Percentiles rank a stretch among this genome's conserved stretches.
These are phyloP conservation scores for Boletus smithii DNA, from an alignment of 1,284 basidiomycete species.

Conservation along the genomic window DNA sequence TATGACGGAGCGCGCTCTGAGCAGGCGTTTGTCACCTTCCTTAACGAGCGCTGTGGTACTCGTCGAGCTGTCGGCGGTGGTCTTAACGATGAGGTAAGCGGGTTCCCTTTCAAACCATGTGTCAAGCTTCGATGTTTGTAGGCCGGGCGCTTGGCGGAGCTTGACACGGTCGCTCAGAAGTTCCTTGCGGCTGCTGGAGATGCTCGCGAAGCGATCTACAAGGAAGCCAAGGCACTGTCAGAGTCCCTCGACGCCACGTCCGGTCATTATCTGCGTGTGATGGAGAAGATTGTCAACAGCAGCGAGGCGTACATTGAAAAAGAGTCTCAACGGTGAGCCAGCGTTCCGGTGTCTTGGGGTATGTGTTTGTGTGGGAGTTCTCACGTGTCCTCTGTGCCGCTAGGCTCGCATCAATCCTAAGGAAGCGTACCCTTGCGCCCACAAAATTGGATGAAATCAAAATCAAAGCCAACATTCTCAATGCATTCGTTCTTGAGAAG, in stretches of 20 bases:
- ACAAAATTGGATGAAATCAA: slow-evolving; percentile 92
- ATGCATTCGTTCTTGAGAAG: slow-evolving; percentile 60
- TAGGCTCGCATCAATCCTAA: slow-evolving; percentile 68
- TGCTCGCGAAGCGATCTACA: slow-evolving; percentile 57
- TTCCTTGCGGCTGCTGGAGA: slow-evolving; percentile 68
- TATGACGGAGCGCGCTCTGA: slow-evolving; percentile 73
- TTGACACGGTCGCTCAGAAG: slow-evolving; percentile 76
- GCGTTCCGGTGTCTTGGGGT: slow-evolving; percentile 1
- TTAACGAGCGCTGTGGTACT: slow-evolving; percentile 90
- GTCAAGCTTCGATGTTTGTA: slow-evolving; percentile 29
- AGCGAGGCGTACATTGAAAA: slow-evolving; percentile 80
- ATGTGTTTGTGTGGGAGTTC: background rate
- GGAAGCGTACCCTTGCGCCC: slow-evolving; percentile 69
- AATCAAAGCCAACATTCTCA: slow-evolving; percentile 85
- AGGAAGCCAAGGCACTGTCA: slow-evolving; percentile 57
- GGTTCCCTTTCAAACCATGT: background rate
- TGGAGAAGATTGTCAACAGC: slow-evolving; percentile 82
- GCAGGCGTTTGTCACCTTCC: slow-evolving; percentile 64
- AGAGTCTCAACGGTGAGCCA: slow-evolving; percentile 76
- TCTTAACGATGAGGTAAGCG: slow-evolving; percentile 65
- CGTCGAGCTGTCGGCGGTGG: slow-evolving; percentile 79
- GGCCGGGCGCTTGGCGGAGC: slow-evolving; percentile 78
- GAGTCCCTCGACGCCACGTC: slow-evolving; percentile 48
- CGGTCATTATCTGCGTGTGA: slow-evolving; percentile 86
- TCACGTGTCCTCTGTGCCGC: slow-evolving; percentile 18